Evolutionary conservation across 1,139 yeast species (phyloP).

Genomic region (Spencermartinsiella ligniputridi): DNA sequence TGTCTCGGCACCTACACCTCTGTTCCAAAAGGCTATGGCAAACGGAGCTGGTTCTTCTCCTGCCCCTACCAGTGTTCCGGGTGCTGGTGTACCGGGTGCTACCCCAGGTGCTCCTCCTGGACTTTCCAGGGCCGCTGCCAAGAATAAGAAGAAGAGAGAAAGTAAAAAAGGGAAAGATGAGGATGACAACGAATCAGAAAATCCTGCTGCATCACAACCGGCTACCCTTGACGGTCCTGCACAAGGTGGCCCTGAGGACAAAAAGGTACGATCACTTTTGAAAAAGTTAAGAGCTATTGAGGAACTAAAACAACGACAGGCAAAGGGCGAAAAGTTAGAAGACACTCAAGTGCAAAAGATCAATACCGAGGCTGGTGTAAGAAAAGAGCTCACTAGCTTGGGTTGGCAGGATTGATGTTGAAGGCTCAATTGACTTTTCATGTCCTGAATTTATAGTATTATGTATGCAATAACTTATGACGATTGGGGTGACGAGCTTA

Average conservation of each 20-base stretch:
- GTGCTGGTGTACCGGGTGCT: conserved; percentile 27
- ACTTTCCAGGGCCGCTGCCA: conserved; percentile 61
- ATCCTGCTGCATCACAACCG: conserved; percentile 13
- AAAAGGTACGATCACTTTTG: conserved; percentile 82
- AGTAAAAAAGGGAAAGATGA: conserved; percentile 45
- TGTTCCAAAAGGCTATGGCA: conserved; percentile 28
- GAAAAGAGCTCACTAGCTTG: conserved; percentile 62
- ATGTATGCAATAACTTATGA: too few species aligned
- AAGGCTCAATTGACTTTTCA: neutral
- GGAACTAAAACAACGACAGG: conserved; percentile 79
- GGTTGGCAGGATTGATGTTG: conserved; percentile 54
- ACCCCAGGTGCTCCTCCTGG: conserved; percentile 45
- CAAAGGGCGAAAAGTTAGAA: conserved; percentile 78
- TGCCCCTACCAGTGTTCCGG: conserved; percentile 15
- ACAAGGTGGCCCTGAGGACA: conserved; percentile 58
- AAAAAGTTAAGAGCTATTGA: conserved; percentile 95
- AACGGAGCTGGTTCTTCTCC: conserved; percentile 10
- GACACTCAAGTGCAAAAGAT: conserved; percentile 91
- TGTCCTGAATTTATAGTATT: too few species aligned
- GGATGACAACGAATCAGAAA: conserved; percentile 22
- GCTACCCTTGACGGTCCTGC: conserved; percentile 26
- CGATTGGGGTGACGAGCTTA: too few species aligned
- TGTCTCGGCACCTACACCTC: conserved; percentile 30
- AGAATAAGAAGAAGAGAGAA: conserved; percentile 77
- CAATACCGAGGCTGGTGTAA: conserved; percentile 74